Evolutionary conservation across 2,329 filamentous ascomycete genomes (phyloP), one percentile per base, ranked within the genome.

Genomic region (Penicillium sclerotigenum): DNA sequence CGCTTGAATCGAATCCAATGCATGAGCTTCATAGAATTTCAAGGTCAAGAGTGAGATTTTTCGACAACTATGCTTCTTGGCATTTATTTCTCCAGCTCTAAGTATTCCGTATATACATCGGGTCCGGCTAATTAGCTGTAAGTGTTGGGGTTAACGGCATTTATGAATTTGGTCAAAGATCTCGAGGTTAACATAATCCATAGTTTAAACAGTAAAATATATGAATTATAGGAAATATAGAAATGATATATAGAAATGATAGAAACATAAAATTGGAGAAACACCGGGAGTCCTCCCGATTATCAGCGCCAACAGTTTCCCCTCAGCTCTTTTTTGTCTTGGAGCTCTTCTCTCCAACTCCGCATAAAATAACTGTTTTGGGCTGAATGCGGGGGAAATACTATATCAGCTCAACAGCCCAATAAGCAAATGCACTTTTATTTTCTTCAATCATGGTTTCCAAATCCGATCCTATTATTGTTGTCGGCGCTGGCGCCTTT

Each of bases 381-480:
- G 43, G 24, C 14, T 20, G 16, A 47, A 54, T 52, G 58, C 53
- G 57, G 55, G 51, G 48, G 36, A 28, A 24, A 28, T 42, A 38
- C 40, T 60, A 65, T 59, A 59, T 60, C 48, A 56, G 31, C 45
- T 55, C 18, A 51, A 13, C 20, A 42, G 18, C 29, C 50, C 26
- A 52, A 52, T 16, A 43, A 22, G 36, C 40, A 38, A 34, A 11
- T 26, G 3, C 14, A 10, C 18, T 18, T 31, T 31, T 38, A 6
- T 48, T 20, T 16, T 29, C n/a, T 24, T 56, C 49, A 20, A 60
- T 40, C 47, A 62, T 65, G 63, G 37, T 61, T 36, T 64, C 61
- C 20, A 57, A 5, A 28, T 55, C 47, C 1, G 53, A 56, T 34
- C n/a, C 47, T 1, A 56, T 56, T 11, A 41, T 52, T 22, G 18